Base-by-base conservation (phyloP, 805 yeast species). In the Wickerhamiella domercqiae region DNA sequence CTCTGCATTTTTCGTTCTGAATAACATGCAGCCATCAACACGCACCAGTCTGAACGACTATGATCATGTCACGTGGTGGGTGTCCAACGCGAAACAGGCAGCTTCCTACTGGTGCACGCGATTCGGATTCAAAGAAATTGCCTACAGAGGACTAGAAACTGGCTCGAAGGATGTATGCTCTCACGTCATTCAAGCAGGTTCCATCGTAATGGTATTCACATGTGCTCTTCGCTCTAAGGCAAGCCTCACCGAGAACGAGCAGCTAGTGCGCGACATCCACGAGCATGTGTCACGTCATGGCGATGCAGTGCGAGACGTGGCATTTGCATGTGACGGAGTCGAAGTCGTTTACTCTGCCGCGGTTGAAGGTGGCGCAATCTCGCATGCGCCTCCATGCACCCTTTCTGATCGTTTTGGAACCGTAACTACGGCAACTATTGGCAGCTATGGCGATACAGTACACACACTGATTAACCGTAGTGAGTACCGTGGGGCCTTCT, bases 261-360 rank as follows among this genome's bases (percentile, higher is more conserved):
- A 18, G 5, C 39, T 43, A 15, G 51, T 63, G 16, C 42, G 57
- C 7, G 62, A 58, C 21, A 66, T 74, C 17, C 68, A 65, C 42
- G 47, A 54, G 9, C 74, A 69, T 46, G 56, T 74, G 5, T 48
- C 53, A 4, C 53, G 47, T 4, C 94, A 82, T 54, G 87, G 93
- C 1, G 86, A 79, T 51, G 79, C 82, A 4, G 81, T 81, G n/a
- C 71, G 71, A 53, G 90, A 82, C 50, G 71, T 82, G 7, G 69
- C 82, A 0, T 76, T 81, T 47, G 51, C 51, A n/a, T 87, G 79
- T 0, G 59, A 56, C 3, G 61, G 75, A 46, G 71, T 71, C 9
- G 64, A 59, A 3, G 44, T 45, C 1, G 62, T 68, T 2, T 75
- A 54, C 43, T 43, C 53, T 1, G 56, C 56, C 28, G 80, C 87